Evolutionary conservation across 768 basidiomycete species (phyloP).

Genomic region (Tylopilus vinaceipallidus): DNA sequence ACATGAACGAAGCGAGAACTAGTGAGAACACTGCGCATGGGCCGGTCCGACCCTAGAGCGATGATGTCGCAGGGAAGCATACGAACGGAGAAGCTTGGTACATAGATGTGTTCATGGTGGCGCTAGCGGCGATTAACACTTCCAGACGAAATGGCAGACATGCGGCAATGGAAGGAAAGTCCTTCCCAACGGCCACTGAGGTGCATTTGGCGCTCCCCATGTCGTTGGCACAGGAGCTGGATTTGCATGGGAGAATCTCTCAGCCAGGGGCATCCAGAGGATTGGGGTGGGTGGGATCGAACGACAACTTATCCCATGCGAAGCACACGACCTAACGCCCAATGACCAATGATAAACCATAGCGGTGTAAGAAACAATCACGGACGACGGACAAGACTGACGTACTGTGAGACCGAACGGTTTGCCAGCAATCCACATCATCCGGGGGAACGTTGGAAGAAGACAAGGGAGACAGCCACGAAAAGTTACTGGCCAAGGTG

Average conservation of each 20-base stretch:
- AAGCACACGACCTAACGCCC: conserved; percentile 19
- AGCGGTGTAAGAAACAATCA: conserved; percentile 16
- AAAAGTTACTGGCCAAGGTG: too few species aligned
- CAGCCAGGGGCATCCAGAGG: conserved; percentile 1
- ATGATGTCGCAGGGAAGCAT: conserved; percentile 29
- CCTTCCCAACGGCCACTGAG: conserved; percentile 12
- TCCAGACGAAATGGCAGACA: conserved; percentile 25
- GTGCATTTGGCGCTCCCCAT: conserved; percentile 3
- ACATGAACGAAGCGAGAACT: conserved; percentile 18
- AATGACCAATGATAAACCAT: conserved; percentile 15
- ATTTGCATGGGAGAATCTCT: conserved; percentile 30
- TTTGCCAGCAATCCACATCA: conserved; percentile 1
- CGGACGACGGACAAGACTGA: conserved; percentile 20
- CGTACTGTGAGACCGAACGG: conserved; percentile 24
- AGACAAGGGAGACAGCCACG: background rate
- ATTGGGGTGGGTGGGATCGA: conserved; percentile 7
- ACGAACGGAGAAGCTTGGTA: conserved; percentile 21
- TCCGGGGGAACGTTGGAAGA: background rate
- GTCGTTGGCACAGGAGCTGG: conserved; percentile 10
- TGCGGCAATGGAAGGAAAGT: conserved; percentile 23
- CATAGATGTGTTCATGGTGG: conserved; percentile 25
- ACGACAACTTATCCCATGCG: conserved; percentile 14
- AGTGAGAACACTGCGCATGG: conserved; percentile 9
- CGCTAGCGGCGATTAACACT: conserved; percentile 31
- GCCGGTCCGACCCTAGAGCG: conserved; percentile 17